Percentiles rank a stretch among this genome's conserved stretches.
Evolutionary conservation across 768 basidiomycete species (phyloP).

Genomic region (Naganishia onofrii): DNA sequence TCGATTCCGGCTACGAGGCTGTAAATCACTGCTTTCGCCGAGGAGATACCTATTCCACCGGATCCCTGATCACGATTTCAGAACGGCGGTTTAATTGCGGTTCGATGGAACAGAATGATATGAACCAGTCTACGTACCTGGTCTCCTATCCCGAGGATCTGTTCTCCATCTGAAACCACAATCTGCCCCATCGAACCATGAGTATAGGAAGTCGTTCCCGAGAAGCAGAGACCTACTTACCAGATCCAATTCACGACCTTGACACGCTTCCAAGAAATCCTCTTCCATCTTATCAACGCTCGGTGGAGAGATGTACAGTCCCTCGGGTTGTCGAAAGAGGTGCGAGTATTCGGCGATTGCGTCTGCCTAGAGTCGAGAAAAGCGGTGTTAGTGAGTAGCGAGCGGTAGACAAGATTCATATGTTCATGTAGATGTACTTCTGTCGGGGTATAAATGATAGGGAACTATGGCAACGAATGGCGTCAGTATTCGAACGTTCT

Average conservation of each 20-base stretch:
- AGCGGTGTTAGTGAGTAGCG: too few relatives aligned
- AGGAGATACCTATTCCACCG: constrained; percentile 51
- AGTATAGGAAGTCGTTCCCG: not conserved
- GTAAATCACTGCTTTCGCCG: constrained; percentile 37
- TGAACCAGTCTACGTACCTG: not conserved
- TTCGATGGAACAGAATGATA: not conserved
- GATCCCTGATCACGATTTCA: constrained; percentile 26
- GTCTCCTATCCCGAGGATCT: constrained; percentile 36
- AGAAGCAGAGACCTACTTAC: constrained; percentile 18
- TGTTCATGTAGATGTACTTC: constrained; percentile 57
- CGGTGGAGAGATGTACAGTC: constrained; percentile 66
- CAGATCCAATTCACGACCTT: constrained; percentile 44
- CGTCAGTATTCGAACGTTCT: too few relatives aligned
- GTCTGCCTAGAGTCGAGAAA: constrained; percentile 61
- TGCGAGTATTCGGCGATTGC: constrained; percentile 82
- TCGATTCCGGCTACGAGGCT: constrained; percentile 39
- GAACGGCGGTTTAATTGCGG: not conserved
- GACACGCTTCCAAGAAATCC: constrained; percentile 63
- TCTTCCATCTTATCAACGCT: constrained; percentile 56
- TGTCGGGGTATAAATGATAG: constrained; percentile 74
- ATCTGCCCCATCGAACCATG: constrained; percentile 25
- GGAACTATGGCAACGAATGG: constrained; percentile 29
- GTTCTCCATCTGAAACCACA: constrained; percentile 50
- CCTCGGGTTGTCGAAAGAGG: constrained; percentile 72
- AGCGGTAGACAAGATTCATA: too few relatives aligned